Percentiles rank a stretch among this genome's conserved stretches.
These are phyloP conservation scores for Leccinum fibrillosum DNA, from an alignment of 768 basidiomycete genomes.

Conservation along the genomic window DNA sequence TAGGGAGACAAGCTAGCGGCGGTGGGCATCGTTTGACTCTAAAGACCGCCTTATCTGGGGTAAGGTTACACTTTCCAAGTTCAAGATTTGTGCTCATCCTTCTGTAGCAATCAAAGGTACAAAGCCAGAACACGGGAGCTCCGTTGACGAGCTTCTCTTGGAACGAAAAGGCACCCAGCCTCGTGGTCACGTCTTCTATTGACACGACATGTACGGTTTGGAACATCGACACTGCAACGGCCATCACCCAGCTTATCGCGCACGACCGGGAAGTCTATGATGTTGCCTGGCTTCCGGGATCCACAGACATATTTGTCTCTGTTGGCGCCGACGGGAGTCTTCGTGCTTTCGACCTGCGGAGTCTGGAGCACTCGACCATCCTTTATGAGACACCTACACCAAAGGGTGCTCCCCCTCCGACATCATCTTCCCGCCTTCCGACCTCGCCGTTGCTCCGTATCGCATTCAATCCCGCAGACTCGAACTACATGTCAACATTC, in stretches of 20 bases:
- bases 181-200: conserved; percentile 95
- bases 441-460: conserved; percentile 83
- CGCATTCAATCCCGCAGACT: conserved; percentile 86
- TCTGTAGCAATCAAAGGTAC: conserved; percentile 81
- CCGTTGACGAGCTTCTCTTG: conserved; percentile 97
- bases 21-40: conserved; percentile 65
- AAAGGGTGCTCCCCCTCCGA: conserved; percentile 60
- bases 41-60: conserved; percentile 79
- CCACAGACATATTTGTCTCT: conserved; percentile 96
- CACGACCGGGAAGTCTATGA: conserved; percentile 97
- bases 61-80: conserved; percentile 38
- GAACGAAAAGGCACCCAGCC: conserved; percentile 88
- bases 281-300: conserved; percentile 96
- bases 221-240: conserved; percentile 93
- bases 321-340: conserved; percentile 97
- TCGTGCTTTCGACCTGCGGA: conserved; percentile 94
- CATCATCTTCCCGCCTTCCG: conserved; percentile 62
- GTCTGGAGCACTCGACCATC: conserved; percentile 97
- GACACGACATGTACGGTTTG: conserved; percentile 99
- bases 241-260: conserved; percentile 95
- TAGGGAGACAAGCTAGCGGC: conserved; percentile 57
- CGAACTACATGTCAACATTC: conserved; percentile 96
- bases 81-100: conserved; percentile 10
- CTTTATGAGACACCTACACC: conserved; percentile 91
- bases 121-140: conserved; percentile 77